Conservation (phyloP, 2,329 filamentous ascomycete species). For the Daldinia eschscholtzii region DNA sequence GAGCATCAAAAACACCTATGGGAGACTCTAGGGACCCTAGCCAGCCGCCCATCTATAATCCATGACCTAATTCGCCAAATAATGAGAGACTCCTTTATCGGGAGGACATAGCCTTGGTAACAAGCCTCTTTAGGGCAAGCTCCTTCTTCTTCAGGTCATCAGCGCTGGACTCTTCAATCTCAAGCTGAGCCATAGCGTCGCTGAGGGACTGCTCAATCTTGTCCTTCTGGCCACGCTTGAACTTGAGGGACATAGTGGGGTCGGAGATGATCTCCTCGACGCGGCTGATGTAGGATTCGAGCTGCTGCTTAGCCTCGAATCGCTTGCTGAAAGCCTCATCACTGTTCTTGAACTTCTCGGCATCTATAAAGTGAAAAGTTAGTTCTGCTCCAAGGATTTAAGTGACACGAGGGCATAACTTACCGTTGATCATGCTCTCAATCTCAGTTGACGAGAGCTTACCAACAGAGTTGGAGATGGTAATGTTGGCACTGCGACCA, state of each 20-base stretch:
- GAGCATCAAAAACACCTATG: constrained; percentile 45
- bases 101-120: constrained; percentile 98
- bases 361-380: constrained; percentile 66
- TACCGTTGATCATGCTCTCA: constrained; percentile 94
- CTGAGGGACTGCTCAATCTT: constrained; percentile 98
- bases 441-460: constrained; percentile 96
- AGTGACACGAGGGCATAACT: constrained; percentile 46
- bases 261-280: constrained; percentile 99
- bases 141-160: constrained; percentile 99
- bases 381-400: constrained; percentile 22
- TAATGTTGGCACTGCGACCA: constrained; percentile 98
- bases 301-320: constrained; percentile 98
- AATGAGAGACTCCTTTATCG: constrained; percentile 69
- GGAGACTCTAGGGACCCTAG: constrained; percentile 48
- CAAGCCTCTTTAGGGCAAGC: constrained; percentile 94
- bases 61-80: constrained; percentile 47
- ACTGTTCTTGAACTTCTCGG: constrained; percentile 98
- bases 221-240: constrained; percentile 99
- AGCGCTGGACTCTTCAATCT: constrained; percentile 89
- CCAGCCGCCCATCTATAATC: constrained; percentile 49
- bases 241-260: constrained; percentile 93
- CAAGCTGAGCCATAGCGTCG: constrained; percentile 97
- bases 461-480: constrained; percentile 98
- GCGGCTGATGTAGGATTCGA: constrained; percentile 98
- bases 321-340: constrained; percentile 99